Conservation (phyloP, 371 early-diverging fungal genomes). For the Mortierella polycephala region DNA sequence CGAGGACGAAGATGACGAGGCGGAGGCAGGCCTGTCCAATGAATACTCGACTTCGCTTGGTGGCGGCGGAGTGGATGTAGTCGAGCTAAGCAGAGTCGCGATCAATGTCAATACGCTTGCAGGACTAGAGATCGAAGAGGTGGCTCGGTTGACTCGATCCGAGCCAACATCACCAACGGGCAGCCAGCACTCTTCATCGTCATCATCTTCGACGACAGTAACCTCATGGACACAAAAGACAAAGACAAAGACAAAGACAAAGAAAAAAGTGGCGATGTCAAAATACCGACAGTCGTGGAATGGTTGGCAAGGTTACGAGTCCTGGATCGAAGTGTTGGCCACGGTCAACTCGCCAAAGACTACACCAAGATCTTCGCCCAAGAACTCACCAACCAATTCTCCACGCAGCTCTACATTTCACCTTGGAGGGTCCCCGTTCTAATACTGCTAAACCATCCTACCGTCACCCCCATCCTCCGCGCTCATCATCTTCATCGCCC, state of each 20-base stretch:
- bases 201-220: conserved; percentile 7
- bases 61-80: neutral
- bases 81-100: conserved; percentile 6
- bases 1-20: conserved; percentile 1
- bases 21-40: neutral
- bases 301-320: conserved; percentile 46
- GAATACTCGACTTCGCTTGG: neutral
- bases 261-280: neutral
- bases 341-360: conserved; percentile 30
- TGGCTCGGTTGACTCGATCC: neutral
- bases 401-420: conserved; percentile 22
- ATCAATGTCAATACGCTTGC: neutral
- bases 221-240: conserved; percentile 7
- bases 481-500: too few species aligned
- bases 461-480: neutral
- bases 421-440: conserved; percentile 1
- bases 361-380: conserved; percentile 29
- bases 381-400: conserved; percentile 24
- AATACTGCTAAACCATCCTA: neutral
- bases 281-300: conserved; percentile 29
- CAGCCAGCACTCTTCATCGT: conserved; percentile 3
- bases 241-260: neutral
- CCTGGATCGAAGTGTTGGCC: conserved; percentile 37
- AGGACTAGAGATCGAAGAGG: conserved; percentile 11
- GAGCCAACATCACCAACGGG: conserved; percentile 20